phyloP scores from a whole-genome alignment of 176 grass and related monocot species.

The Melocanna baccifera region DNA sequence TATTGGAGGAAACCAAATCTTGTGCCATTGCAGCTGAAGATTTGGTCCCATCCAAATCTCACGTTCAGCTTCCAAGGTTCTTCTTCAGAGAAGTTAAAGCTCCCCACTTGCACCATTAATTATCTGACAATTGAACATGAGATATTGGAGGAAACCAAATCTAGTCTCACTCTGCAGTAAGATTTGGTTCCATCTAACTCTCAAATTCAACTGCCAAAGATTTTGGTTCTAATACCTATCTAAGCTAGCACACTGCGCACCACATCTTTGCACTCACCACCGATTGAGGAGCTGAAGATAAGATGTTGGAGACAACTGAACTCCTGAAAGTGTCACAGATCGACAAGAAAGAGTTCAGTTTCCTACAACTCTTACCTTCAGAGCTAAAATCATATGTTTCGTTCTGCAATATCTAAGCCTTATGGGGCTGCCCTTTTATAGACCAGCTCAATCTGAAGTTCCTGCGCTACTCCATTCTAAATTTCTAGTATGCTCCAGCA shows the following conservation, averaged over 20 bases:
- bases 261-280: background rate
- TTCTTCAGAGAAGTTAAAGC: background rate
- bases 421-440: conserved; percentile 35
- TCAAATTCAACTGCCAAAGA: conserved; percentile 34
- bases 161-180: background rate
- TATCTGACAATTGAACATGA: conserved; percentile 30
- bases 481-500: conserved; percentile 6
- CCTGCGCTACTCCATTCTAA: background rate
- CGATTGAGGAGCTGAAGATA: conserved; percentile 23
- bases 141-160: conserved; percentile 61
- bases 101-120: background rate
- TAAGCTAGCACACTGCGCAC: background rate
- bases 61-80: conserved; percentile 30
- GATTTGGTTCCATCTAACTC: conserved; percentile 46
- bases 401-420: background rate
- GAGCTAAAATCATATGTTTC: conserved; percentile 16
- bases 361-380: conserved; percentile 54
- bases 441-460: background rate
- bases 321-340: conserved; percentile 2
- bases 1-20: conserved; percentile 48
- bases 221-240: background rate
- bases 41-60: conserved; percentile 39
- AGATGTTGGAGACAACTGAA: conserved; percentile 53
- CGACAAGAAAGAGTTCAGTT: conserved; percentile 38
- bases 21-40: background rate